These are phyloP conservation scores for Paramecium pentaurelia DNA, from an alignment of 73 alveolate species.

Conservation along the genomic window DNA sequence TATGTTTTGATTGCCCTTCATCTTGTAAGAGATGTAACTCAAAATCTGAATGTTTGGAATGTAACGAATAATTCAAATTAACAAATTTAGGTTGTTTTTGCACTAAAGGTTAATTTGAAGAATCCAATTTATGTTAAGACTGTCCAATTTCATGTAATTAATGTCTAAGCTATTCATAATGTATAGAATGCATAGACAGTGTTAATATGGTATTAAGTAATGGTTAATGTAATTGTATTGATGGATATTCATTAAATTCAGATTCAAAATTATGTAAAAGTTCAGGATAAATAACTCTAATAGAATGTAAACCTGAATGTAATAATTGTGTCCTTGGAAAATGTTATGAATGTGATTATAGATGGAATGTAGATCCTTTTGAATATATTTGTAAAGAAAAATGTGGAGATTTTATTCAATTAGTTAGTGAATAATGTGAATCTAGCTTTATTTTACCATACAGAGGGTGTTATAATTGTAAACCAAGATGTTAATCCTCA, in stretches of 20 bases:
- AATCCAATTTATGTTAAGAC: not conserved
- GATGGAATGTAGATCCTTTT: not conserved
- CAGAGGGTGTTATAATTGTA: constrained; percentile 63
- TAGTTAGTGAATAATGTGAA: constrained; percentile 55
- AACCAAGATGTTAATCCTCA: not conserved
- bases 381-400: not conserved
- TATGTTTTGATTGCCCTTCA: not conserved
- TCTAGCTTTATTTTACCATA: not conserved
- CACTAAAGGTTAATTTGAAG: not conserved
- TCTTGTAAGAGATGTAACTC: not conserved
- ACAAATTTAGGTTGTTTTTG: not conserved
- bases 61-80: not conserved
- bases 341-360: not conserved
- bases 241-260: not conserved
- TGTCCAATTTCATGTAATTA: not conserved
- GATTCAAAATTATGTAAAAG: not conserved
- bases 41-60: not conserved
- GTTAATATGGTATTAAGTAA: not conserved
- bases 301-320: not conserved
- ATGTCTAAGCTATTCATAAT: not conserved
- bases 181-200: not conserved
- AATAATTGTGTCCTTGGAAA: not conserved
- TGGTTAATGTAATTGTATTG: not conserved
- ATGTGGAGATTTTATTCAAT: constrained; percentile 18
- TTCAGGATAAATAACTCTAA: not conserved